These are phyloP conservation scores for Melampsora americana DNA, from an alignment of 1,284 basidiomycete species.

Conservation along the genomic window DNA sequence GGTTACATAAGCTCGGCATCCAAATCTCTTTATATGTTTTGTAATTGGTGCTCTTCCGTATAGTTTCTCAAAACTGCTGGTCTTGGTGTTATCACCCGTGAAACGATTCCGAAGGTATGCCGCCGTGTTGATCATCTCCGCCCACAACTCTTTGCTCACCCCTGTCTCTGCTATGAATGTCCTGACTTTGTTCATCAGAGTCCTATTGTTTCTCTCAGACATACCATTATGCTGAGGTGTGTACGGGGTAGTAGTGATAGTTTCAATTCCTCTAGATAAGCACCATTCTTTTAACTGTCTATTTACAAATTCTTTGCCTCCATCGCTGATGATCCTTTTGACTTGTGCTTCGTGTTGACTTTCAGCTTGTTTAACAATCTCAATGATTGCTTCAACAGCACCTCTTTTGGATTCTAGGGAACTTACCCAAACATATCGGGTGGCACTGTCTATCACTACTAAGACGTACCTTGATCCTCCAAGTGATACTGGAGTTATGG, in stretches of 20 bases:
- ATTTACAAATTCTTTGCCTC: constrained; percentile 27
- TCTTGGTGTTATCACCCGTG: not conserved
- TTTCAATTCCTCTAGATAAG: constrained; percentile 12
- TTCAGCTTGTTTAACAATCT: not conserved
- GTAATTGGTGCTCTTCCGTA: constrained; percentile 9
- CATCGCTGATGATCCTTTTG: constrained; percentile 17
- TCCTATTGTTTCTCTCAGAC: constrained; percentile 20
- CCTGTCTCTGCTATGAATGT: not conserved
- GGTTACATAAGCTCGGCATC: constrained; percentile 3
- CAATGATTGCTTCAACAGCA: not conserved
- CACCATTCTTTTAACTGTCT: constrained; percentile 3
- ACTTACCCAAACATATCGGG: constrained; percentile 18
- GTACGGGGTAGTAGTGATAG: constrained; percentile 13
- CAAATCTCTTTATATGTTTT: constrained; percentile 12
- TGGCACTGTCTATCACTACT: constrained; percentile 15
- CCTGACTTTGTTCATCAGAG: constrained; percentile 20
- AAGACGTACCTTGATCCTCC: constrained; percentile 29
- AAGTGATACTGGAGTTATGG: constrained; percentile 21
- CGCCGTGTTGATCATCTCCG: constrained; percentile 18
- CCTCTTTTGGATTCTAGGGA: constrained; percentile 7
- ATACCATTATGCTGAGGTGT: constrained; percentile 34
- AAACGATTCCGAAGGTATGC: not conserved
- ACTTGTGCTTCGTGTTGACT: constrained; percentile 13
- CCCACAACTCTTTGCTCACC: constrained; percentile 11
- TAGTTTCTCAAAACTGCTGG: not conserved